phyloP scores from a whole-genome alignment of 192 early-diverging fungal species.

The Spinellus fusiger region DNA sequence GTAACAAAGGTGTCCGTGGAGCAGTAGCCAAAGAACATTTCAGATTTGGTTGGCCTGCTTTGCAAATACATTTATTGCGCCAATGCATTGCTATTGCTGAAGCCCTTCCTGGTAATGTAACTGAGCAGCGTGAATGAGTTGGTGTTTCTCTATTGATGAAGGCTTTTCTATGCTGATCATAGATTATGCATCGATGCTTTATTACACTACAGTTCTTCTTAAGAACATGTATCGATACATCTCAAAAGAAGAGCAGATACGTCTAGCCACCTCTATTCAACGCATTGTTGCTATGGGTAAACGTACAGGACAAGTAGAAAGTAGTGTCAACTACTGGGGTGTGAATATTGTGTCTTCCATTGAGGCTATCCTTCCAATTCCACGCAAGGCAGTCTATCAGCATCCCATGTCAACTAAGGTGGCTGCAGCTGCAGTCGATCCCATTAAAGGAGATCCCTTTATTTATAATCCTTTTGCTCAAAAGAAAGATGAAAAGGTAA shows the following conservation, averaged over 20 bases:
- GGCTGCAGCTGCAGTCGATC: slow-evolving; percentile 27
- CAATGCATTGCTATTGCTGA: slow-evolving; percentile 69
- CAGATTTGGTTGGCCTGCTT: slow-evolving; percentile 66
- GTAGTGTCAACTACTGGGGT: slow-evolving; percentile 47
- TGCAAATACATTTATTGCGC: slow-evolving; percentile 72
- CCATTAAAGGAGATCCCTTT: slow-evolving; percentile 51
- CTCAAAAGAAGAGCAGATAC: slow-evolving; percentile 57
- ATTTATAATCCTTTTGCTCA: slow-evolving; percentile 75
- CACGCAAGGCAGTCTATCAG: slow-evolving; percentile 52
- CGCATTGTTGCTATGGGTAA: slow-evolving; percentile 48
- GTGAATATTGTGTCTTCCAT: slow-evolving; percentile 48
- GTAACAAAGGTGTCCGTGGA: slow-evolving; percentile 5
- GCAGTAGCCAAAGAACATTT: slow-evolving; percentile 12
- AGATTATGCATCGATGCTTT: slow-evolving; percentile 59
- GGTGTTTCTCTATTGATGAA: neutral
- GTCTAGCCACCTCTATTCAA: slow-evolving; percentile 49
- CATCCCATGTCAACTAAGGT: slow-evolving; percentile 39
- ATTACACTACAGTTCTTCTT: slow-evolving; percentile 60
- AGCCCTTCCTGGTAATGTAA: slow-evolving; percentile 54
- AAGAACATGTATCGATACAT: slow-evolving; percentile 58
- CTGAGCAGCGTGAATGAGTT: slow-evolving; percentile 3
- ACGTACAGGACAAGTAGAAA: slow-evolving; percentile 40
- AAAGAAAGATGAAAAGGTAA: slow-evolving; percentile 35
- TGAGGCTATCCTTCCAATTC: slow-evolving; percentile 44
- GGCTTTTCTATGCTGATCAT: slow-evolving; percentile 2